Evolutionary conservation across 352 stramenopile species (phyloP), one percentile per base, ranked within the genome.

Genomic region (Globisporangium orthogonon): DNA sequence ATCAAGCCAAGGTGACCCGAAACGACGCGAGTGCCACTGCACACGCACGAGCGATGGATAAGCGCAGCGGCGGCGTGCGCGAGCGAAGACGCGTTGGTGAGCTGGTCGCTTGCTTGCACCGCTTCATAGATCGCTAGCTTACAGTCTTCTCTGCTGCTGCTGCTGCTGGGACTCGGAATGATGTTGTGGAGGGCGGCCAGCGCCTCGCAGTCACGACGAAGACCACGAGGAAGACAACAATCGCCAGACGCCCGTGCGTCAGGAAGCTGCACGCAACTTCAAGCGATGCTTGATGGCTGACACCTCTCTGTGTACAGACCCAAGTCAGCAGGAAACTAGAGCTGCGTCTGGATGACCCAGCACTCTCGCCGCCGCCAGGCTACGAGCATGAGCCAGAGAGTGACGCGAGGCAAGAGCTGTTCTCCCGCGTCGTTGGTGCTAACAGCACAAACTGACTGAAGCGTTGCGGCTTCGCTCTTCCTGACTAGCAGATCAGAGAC

Each of bases 301-400:
- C 14, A 31, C 49, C 4, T 14, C 7, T 9, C 14, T 28, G 30
- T 5, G 9, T 15, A 1, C 6, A 45, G 28, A 23, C 1, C 3
- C 2, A 3, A 11, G n/a, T 11, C 50, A 64, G 59, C 9, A 76
- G 71, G 33, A 52, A 51, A 33, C 53, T 67, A 14, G 65, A 71
- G 35, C 50, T 86, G 49, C 60, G 83, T n/a, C 52, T 86, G 17
- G 67, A 89, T 5, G 66, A 83, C 17, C 73, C 74, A n/a, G 66
- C 58, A 39, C 49, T 58, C 6, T 63, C 53, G 23, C 67, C 70
- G 9, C 71, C 66, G 5, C 75, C 73, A 0, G 35, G 66, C 13
- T 81, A 86, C 41, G 61, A 73, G 23, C 46, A 71, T 0, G 59
- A 76, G 9, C 62, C 69, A 1, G 61, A 77, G 6, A 46, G 52